Conservation (phyloP, 177 flowering plant genomes). For the Vitis hybrid region DNA sequence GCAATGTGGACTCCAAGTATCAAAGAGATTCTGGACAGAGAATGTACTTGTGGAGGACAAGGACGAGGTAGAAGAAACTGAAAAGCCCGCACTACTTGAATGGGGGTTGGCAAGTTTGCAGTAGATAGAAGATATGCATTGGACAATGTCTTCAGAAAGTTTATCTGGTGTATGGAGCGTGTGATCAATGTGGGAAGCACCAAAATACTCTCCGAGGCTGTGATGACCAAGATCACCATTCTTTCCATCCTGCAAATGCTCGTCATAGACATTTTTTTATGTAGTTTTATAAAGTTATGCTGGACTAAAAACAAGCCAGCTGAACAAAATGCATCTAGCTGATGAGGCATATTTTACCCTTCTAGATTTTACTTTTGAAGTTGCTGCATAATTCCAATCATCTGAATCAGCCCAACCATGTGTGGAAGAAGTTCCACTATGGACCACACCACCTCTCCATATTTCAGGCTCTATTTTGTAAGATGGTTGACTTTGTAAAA, state of each 20-base stretch:
- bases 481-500: slow-evolving; percentile 3
- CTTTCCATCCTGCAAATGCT: slow-evolving; percentile 35
- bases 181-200: slow-evolving; percentile 30
- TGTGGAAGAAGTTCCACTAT: slow-evolving; percentile 20
- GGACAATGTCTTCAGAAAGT: slow-evolving; percentile 67
- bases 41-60: slow-evolving; percentile 52
- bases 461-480: slow-evolving; percentile 12
- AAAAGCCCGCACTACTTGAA: slow-evolving; percentile 18
- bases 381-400: slow-evolving; percentile 14
- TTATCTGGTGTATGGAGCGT: slow-evolving; percentile 38
- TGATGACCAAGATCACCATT: slow-evolving; percentile 30
- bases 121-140: slow-evolving; percentile 67
- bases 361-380: slow-evolving; percentile 17
- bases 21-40: slow-evolving; percentile 39
- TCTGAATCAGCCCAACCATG: slow-evolving; percentile 18
- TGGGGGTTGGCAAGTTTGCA: slow-evolving; percentile 50
- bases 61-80: slow-evolving; percentile 46
- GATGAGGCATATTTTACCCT: slow-evolving; percentile 19
- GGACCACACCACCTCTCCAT: slow-evolving; percentile 4
- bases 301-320: not conserved
- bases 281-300: not conserved
- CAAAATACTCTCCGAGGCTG: slow-evolving; percentile 62
- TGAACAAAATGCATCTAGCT: not conserved
- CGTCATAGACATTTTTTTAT: not conserved
- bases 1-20: slow-evolving; percentile 53